Evolutionary conservation across 805 yeast species (phyloP).

Genomic region (Yamadazyma sp.): DNA sequence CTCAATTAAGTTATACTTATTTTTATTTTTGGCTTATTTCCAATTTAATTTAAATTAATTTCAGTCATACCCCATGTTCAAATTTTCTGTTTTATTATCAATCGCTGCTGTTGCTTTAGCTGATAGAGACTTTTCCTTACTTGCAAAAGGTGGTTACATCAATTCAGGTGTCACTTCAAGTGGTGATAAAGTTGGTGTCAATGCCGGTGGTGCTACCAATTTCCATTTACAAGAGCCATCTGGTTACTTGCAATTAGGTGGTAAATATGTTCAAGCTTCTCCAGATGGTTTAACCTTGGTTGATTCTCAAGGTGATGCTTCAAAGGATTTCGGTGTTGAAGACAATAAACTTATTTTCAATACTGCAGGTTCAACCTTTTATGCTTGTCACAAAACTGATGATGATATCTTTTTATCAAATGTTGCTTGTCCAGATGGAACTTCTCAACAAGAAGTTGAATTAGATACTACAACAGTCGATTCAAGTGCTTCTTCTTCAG

Average conservation of each 20-base stretch:
- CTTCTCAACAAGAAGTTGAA: slow-evolving; percentile 2
- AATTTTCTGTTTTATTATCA: slow-evolving; percentile 24
- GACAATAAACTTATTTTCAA: slow-evolving; percentile 25
- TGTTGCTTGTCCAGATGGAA: slow-evolving; percentile 9
- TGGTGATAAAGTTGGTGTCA: slow-evolving; percentile 14
- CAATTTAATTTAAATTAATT: too few species aligned
- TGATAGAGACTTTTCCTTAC: slow-evolving; percentile 27
- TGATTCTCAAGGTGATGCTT: slow-evolving; percentile 15
- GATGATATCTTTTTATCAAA: slow-evolving; percentile 6
- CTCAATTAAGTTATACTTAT: too few species aligned
- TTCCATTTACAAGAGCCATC: slow-evolving; percentile 28
- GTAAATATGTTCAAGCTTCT: slow-evolving; percentile 16
- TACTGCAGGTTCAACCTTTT: slow-evolving; percentile 17
- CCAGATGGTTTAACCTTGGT: slow-evolving; percentile 16
- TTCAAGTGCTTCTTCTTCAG: not conserved
- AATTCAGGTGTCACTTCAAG: slow-evolving; percentile 16
- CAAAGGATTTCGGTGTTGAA: slow-evolving; percentile 25
- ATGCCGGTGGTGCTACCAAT: slow-evolving; percentile 13
- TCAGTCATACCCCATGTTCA: slow-evolving; percentile 7
- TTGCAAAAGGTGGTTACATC: slow-evolving; percentile 25
- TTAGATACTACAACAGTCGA: slow-evolving; percentile 3
- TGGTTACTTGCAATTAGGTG: slow-evolving; percentile 24
- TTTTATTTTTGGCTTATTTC: too few species aligned
- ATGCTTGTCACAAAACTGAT: slow-evolving; percentile 19
- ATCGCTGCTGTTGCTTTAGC: slow-evolving; percentile 21